Evolutionary conservation across 495 filamentous ascomycete genomes (phyloP).

Genomic region (Hypoxylon trugodes): DNA sequence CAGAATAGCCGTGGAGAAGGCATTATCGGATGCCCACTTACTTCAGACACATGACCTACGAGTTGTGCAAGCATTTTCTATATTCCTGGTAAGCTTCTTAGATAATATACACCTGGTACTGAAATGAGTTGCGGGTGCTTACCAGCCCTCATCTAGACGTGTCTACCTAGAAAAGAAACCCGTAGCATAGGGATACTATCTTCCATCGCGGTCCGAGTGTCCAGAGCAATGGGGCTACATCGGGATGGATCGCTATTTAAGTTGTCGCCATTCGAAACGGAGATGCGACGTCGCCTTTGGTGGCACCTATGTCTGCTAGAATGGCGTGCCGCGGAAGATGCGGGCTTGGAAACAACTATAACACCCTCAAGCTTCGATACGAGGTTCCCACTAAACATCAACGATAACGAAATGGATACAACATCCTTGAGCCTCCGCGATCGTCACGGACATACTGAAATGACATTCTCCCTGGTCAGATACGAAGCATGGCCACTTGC

Average conservation of each 20-base stretch:
- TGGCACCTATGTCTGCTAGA: not conserved
- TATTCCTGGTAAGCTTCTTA: not conserved
- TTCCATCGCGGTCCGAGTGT: not conserved
- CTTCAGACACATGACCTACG: not conserved
- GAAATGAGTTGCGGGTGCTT: not conserved
- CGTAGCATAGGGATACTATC: not conserved
- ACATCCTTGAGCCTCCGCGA: not conserved
- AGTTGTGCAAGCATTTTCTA: not conserved
- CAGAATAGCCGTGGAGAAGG: not conserved
- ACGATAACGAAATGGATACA: not conserved
- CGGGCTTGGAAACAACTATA: not conserved
- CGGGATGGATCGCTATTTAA: not conserved
- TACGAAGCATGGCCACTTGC: not conserved
- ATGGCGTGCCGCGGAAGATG: not conserved
- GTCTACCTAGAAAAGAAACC: not conserved
- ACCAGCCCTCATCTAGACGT: not conserved
- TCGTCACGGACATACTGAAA: not conserved
- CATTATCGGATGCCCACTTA: not conserved
- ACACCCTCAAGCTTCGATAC: not conserved
- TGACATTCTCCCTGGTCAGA: not conserved
- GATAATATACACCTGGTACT: no score
- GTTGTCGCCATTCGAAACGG: not conserved
- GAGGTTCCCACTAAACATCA: not conserved
- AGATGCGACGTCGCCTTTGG: not conserved
- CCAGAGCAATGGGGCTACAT: constrained; percentile 1